These are phyloP conservation scores for Mycena leptocephala DNA, from an alignment of 768 basidiomycete genomes.

Conservation along the genomic window DNA sequence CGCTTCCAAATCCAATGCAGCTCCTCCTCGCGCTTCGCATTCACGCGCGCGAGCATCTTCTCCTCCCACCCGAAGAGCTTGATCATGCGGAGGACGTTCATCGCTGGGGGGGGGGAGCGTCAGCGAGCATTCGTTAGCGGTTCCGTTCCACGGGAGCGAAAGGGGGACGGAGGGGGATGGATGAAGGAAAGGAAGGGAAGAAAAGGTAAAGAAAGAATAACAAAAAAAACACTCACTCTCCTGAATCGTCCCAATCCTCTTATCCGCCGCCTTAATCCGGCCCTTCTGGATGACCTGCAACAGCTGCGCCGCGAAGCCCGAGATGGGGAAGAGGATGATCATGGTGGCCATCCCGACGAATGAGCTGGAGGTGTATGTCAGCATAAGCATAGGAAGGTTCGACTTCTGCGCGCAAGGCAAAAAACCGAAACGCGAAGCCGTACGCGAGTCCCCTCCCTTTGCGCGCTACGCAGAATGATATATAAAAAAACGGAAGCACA, in stretches of 20 bases:
- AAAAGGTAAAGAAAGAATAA: too few species aligned
- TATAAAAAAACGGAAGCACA: neutral
- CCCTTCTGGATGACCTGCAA: conserved; percentile 37
- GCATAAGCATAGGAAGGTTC: too few species aligned
- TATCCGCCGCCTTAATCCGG: conserved; percentile 48
- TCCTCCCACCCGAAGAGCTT: conserved; percentile 81
- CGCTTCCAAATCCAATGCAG: conserved; percentile 68
- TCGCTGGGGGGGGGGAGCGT: too few species aligned
- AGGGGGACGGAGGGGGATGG: too few species aligned
- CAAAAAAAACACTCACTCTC: conserved; percentile 59
- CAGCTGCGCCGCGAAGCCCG: conserved; percentile 59
- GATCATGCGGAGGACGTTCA: conserved; percentile 65
- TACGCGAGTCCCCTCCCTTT: too few species aligned
- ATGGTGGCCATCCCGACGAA: conserved; percentile 63
- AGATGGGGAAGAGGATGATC: conserved; percentile 58
- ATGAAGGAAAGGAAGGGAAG: too few species aligned
- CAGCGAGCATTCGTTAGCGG: too few species aligned
- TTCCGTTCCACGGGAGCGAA: neutral
- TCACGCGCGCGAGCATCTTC: conserved; percentile 69
- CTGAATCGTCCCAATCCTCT: conserved; percentile 61
- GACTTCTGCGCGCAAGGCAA: too few species aligned
- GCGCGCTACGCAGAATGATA: too few species aligned
- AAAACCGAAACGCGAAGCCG: too few species aligned
- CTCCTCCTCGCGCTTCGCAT: conserved; percentile 75
- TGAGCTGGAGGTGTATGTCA: too few species aligned